Evolutionary conservation across 106 monocot species (phyloP).

Genomic region (Phalaenopsis aphrodite): DNA sequence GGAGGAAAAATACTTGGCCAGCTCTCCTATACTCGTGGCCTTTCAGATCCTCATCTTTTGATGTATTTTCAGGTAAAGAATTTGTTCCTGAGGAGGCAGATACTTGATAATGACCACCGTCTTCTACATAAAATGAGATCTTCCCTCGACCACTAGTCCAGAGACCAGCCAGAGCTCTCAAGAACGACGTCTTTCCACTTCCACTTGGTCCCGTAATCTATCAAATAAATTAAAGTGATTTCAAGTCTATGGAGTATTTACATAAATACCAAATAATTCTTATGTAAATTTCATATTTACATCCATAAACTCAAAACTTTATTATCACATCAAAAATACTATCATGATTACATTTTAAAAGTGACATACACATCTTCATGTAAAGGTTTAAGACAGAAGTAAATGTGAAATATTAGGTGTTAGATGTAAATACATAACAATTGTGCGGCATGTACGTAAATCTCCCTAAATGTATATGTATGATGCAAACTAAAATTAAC

Average conservation of each 20-base stretch:
- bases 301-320: no score
- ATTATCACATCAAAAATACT: no score
- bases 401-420: no score
- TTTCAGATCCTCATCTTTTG: constrained; percentile 15
- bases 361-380: no score
- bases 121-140: constrained; percentile 48
- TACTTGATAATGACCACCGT: constrained; percentile 7
- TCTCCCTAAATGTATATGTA: neutral
- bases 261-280: no score
- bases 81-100: constrained; percentile 15
- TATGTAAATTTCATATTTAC: no score
- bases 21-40: constrained; percentile 26
- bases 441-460: no score
- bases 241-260: neutral
- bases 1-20: constrained; percentile 70
- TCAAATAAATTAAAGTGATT: constrained; percentile 9
- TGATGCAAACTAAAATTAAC: neutral
- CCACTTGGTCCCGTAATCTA: constrained; percentile 98
- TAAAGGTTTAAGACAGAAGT: no score
- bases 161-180: constrained; percentile 92
- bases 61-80: constrained; percentile 11
- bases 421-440: no score
- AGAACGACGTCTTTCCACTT: constrained; percentile 87
- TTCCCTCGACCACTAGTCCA: constrained; percentile 73
- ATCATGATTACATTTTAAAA: no score